Percentiles rank a stretch among this genome's conserved stretches.
phyloP scores from a whole-genome alignment of 805 yeast genomes.

The Wickerhamomyces queroliae region DNA sequence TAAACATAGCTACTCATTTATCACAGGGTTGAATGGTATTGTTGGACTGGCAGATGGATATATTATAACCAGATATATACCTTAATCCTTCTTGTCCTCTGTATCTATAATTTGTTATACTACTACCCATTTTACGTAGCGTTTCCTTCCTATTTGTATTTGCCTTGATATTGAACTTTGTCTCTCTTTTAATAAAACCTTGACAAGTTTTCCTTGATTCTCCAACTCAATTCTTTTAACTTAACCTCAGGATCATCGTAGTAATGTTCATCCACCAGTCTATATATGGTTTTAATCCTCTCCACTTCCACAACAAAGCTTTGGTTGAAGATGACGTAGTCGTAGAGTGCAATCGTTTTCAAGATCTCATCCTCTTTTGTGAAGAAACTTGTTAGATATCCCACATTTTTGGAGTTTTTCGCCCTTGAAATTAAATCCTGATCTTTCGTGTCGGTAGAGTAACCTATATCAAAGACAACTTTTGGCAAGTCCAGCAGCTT shows the following conservation, averaged over 20 bases:
- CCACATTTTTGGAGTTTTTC: slow-evolving; percentile 21
- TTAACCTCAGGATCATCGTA: slow-evolving; percentile 4
- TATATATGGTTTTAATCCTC: slow-evolving; percentile 6
- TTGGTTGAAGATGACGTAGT: slow-evolving; percentile 21
- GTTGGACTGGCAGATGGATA: too few species aligned
- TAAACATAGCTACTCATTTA: too few species aligned
- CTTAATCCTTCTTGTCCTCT: too few species aligned
- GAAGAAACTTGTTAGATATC: slow-evolving; percentile 13
- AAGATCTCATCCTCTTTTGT: slow-evolving; percentile 30
- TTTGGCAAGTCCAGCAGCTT: neutral
- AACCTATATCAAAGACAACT: neutral
- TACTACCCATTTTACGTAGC: too few species aligned
- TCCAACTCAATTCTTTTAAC: slow-evolving; percentile 23
- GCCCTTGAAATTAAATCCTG: slow-evolving; percentile 14
- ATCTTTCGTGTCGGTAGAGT: slow-evolving; percentile 5
- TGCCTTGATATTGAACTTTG: neutral
- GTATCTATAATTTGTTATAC: too few species aligned
- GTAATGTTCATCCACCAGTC: slow-evolving; percentile 9
- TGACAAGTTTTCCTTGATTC: slow-evolving; percentile 11
- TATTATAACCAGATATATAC: too few species aligned
- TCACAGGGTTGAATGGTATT: too few species aligned
- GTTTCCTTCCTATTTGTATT: neutral
- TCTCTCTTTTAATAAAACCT: neutral
- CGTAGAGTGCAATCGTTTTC: slow-evolving; percentile 29
- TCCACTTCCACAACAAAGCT: neutral